A percentile compares a stretch with the other conserved stretches of the same genome.
phyloP scores from a whole-genome alignment of 2,329 filamentous ascomycete species.

The Ceratocystis alfenasii region DNA sequence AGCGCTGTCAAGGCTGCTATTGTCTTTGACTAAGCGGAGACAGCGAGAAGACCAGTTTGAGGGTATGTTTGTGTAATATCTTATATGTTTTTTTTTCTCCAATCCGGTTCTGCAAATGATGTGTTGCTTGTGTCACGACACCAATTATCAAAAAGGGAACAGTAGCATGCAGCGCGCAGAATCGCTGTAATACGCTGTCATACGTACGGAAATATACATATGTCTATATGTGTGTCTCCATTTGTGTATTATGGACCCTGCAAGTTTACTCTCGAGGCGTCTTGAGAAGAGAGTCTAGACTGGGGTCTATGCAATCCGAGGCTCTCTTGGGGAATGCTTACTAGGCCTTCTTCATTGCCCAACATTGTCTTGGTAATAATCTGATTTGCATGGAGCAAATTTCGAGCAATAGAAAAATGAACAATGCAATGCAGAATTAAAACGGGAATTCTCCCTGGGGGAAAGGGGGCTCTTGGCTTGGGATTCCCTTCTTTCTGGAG shows the following conservation, averaged over 20 bases:
- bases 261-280: neutral
- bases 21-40: slow-evolving; percentile 41
- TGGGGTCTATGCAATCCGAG: neutral
- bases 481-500: neutral
- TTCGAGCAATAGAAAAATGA: too few relatives aligned
- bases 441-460: neutral
- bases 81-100: neutral
- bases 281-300: neutral
- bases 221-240: neutral
- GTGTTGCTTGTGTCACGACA: neutral
- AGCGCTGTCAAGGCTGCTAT: slow-evolving; percentile 63
- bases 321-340: neutral
- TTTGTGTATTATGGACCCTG: too few relatives aligned
- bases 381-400: too few relatives aligned
- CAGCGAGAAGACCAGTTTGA: neutral
- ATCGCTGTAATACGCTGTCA: neutral
- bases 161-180: neutral
- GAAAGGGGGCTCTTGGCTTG: neutral
- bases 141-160: neutral
- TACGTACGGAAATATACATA: neutral
- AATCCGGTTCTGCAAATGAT: too few relatives aligned
- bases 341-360: neutral
- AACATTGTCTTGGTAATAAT: neutral
- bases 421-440: neutral
- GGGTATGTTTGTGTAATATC: neutral